Base-by-base conservation (phyloP, 495 filamentous ascomycete genomes). In the Annulohypoxylon moriforme region DNA sequence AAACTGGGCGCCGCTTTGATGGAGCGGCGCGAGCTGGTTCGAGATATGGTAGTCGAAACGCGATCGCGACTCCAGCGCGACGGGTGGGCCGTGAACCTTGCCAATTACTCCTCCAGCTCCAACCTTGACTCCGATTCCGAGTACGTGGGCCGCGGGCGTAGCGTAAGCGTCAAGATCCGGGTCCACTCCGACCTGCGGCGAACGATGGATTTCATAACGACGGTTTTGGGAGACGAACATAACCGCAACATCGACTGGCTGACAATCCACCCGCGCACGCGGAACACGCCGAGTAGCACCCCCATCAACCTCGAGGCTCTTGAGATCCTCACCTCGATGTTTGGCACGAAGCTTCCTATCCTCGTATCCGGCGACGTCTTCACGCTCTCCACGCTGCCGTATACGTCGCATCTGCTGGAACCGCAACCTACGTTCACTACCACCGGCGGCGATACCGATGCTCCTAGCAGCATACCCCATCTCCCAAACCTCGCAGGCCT, bases 111-210 rank as follows among this genome's bases (percentile, higher is more conserved):
- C 74, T 68, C 75, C 8, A 58, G 14, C 36, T 14, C 36, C 36
- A 4, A 14, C 36, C 1, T 40, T 1, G 33, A 36, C n/a, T n/a
- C n/a, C n/a, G n/a, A n/a, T n/a, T n/a, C n/a, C n/a, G n/a, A n/a
- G n/a, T n/a, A n/a, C 5, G 75, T 53, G 42, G 75, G 6, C 72
- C 70, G 6, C 60, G 73, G 75, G 0, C 69, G 76, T 9, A 85
- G 83, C 50, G 84, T 92, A 9, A 89, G 88, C 71, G 86, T 91
- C 65, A 92, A 92, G 78, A 91, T 92, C 16, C 78, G 89, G 4
- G 81, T 92, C 1, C 89, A 90, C 74, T 82, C 82, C 31, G 86
- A 92, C 72, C 72, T 91, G 0, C 78, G 83, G 40, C 77, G 79
- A 65, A 86, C 84, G 27, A 73, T 85, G 16, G 84, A 86, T 71